Evolutionary conservation across 345 rosid genomes (phyloP), one percentile per base, ranked within the genome.

Genomic region (Dimocarpus longan): DNA sequence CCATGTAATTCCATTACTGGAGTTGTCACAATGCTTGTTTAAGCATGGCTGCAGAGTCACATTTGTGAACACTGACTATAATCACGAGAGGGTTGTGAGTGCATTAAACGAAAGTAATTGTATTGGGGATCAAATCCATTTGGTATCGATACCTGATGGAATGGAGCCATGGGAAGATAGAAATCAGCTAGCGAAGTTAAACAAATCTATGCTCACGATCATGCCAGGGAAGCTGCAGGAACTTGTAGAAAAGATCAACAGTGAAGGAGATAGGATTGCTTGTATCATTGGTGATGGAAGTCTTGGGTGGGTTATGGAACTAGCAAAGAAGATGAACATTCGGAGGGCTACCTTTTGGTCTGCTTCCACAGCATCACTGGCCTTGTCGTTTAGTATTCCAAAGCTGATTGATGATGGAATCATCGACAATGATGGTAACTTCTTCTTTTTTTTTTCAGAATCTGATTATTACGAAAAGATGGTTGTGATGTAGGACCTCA

Each of bases 31-130:
- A 21, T 73, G 16, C 67, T 60, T 79, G 8, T 68, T 62, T 5
- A 66, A 67, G 46, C 54, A 56, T 22, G 78, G 78, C n/a, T 78
- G 71, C 77, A 79, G 8, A 71, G 57, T 82, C 66, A 75, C 80
- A 37, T 79, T 79, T 59, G 70, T 70, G 4, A 52, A 52, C 18
- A 52, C 19, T 10, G 57, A 52, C 16, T 52, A 6, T 15, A 52
- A 52, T 66, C 73, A 60, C 60, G 8, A 75, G 56, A 43, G 74
- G 57, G 56, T 82, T 66, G 18, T 21, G 54, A 18, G 56, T 9
- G 39, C 70, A n/a, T 71, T 71, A 16, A 21, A 15, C 6, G 2
- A 19, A 32, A 68, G 26, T 16, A 22, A 52, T 50, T 71, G 24
- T 52, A 46, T 12, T 10, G 10, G 21, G 18, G 63, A 21, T 50